Conservation (phyloP, 768 basidiomycete species). For the Artomyces pyxidatus region DNA sequence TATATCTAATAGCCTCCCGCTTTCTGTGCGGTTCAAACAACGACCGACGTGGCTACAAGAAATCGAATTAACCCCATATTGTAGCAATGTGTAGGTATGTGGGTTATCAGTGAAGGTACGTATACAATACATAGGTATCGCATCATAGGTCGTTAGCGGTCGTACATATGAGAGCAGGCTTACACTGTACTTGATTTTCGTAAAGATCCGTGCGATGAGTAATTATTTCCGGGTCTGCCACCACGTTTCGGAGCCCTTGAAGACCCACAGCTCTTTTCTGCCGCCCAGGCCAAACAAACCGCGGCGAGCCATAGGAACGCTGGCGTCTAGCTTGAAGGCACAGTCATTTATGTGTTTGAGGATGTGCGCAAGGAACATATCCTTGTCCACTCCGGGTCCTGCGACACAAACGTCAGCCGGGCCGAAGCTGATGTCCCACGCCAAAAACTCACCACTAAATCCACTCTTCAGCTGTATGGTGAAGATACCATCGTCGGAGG, state of each 20-base stretch:
- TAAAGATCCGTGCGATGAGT: neutral
- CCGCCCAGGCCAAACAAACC: conserved; percentile 31
- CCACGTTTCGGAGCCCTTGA: conserved; percentile 34
- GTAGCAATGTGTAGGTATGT: no score
- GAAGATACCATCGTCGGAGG: conserved; percentile 42
- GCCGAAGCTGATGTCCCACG: no score
- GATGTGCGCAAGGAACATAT: conserved; percentile 53
- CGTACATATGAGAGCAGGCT: no score
- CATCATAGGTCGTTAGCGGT: neutral
- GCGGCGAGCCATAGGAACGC: conserved; percentile 46
- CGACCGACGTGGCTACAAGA: no score
- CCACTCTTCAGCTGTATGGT: conserved; percentile 44
- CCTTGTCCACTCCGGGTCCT: conserved; percentile 32
- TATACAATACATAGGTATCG: neutral
- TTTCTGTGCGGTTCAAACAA: no score
- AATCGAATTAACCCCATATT: no score
- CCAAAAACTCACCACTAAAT: conserved; percentile 10
- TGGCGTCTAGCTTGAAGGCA: conserved; percentile 58
- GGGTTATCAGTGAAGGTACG: no score
- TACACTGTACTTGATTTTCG: no score
- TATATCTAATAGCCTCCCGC: no score
- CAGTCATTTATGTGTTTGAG: conserved; percentile 48
- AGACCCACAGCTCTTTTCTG: conserved; percentile 57
- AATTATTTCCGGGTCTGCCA: conserved; percentile 7
- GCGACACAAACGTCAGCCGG: neutral